Percentiles rank a stretch among this genome's conserved stretches.
Conservation (phyloP, 2,329 filamentous ascomycete species). For the Calycina herbarum region DNA sequence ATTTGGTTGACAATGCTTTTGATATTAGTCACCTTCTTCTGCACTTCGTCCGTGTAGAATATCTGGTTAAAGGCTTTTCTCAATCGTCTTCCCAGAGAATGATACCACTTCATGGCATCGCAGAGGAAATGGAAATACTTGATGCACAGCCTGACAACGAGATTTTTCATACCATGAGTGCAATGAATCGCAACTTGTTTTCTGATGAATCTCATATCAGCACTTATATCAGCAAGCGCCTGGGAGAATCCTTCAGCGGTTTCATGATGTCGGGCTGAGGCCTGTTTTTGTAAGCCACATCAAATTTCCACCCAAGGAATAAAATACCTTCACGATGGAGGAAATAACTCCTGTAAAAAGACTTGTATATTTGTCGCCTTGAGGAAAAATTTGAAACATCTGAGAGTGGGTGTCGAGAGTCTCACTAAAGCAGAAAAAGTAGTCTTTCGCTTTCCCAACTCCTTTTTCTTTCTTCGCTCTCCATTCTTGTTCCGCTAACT, state of each 20-base stretch:
- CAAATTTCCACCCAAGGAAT: background rate
- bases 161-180: background rate
- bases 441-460: background rate
- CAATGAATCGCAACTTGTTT: background rate
- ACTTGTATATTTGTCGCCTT: background rate
- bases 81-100: background rate
- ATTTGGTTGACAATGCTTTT: background rate
- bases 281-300: background rate
- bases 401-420: constrained; percentile 5
- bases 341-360: constrained; percentile 10
- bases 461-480: constrained; percentile 3
- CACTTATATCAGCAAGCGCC: constrained; percentile 8
- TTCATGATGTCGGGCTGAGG: background rate
- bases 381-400: constrained; percentile 1
- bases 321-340: constrained; percentile 4
- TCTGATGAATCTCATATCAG: constrained; percentile 4
- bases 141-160: constrained; percentile 1
- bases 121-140: constrained; percentile 9
- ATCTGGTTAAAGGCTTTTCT: background rate
- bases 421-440: constrained; percentile 4
- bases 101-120: constrained; percentile 7
- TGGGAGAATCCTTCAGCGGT: background rate
- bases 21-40: background rate
- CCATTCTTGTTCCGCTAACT: background rate
- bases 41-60: background rate